phyloP scores from a whole-genome alignment of 805 yeast species.

The Isabelozyma pseudorhagii region DNA sequence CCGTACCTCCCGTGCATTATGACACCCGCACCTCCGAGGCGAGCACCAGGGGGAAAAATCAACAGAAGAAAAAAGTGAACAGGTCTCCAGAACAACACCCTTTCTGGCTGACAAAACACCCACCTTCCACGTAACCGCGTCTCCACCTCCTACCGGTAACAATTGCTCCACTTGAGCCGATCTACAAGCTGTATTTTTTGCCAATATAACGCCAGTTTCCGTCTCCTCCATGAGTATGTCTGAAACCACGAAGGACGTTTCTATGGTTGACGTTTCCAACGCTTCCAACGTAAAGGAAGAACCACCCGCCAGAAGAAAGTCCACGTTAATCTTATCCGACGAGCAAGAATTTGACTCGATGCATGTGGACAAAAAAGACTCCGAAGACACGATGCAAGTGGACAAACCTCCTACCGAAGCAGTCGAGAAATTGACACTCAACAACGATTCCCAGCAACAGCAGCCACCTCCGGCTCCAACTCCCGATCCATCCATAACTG shows the following conservation, averaged over 20 bases:
- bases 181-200: background rate
- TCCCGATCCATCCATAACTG: conserved; percentile 26
- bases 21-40: background rate
- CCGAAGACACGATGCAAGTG: conserved; percentile 16
- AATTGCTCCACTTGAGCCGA: too few relatives aligned
- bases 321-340: conserved; percentile 69
- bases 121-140: too few relatives aligned
- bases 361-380: conserved; percentile 35
- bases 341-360: conserved; percentile 57
- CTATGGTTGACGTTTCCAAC: conserved; percentile 43
- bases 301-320: conserved; percentile 52
- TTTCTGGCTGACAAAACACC: too few relatives aligned
- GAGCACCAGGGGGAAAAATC: background rate
- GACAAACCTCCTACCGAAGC: conserved; percentile 8
- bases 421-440: background rate
- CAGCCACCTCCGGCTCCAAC: conserved; percentile 5
- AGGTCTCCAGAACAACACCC: background rate
- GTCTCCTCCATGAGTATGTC: background rate
- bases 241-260: conserved; percentile 28
- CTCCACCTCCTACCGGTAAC: too few relatives aligned
- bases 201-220: background rate
- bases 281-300: conserved; percentile 13
- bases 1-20: background rate
- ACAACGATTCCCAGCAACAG: conserved; percentile 3
- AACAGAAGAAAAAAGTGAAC: background rate